Evolutionary conservation across 257 asterid species (phyloP), one percentile per base, ranked within the genome.

Genomic region (Solanum chaucha): DNA sequence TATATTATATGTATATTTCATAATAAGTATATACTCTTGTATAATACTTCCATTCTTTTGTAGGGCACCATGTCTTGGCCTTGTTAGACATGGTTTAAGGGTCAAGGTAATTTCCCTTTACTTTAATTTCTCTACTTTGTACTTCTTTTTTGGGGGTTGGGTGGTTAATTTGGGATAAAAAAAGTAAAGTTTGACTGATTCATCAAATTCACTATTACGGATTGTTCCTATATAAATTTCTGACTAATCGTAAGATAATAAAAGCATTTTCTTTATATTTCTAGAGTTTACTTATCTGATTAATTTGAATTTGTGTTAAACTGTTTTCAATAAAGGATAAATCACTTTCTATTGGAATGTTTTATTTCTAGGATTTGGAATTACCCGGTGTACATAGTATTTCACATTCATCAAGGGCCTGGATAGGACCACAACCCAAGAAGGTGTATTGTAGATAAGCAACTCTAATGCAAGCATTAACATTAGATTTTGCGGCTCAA

Each of bases 1-100:
- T 28, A 15, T 28, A 24, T 80, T 28, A 4, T 46, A 80, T 17
- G 38, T 44, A 24, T 77, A 77, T 44, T n/a, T 11, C 55, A 38
- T 77, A 41, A 9, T 11, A 65, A 65, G 70, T 44, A 28, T 78
- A 44, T 28, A 26, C 55, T 26, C 14, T 46, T 48, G 41, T 19
- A 14, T 9, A 28, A 15, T 26, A 80, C 36, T 81, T 14, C 68
- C 85, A 48, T 81, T 28, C 67, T 48, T 81, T 28, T 2, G 44
- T 81, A 94, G 98, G 92, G 67, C 87, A 86, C 24, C 17, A 36
- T 94, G 98, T 91, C 88, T 90, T 87, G 95, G 93, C 92, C 32
- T 86, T 87, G 88, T 67, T 86, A 88, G 94, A 94, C 96, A 92
- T 3, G 82, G 86, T 70, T n/a, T 84, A 22, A 58, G 78, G 73